These are phyloP conservation scores for Alternaria arbusti DNA, from an alignment of 2,329 filamentous ascomycete genomes.

Conservation along the genomic window DNA sequence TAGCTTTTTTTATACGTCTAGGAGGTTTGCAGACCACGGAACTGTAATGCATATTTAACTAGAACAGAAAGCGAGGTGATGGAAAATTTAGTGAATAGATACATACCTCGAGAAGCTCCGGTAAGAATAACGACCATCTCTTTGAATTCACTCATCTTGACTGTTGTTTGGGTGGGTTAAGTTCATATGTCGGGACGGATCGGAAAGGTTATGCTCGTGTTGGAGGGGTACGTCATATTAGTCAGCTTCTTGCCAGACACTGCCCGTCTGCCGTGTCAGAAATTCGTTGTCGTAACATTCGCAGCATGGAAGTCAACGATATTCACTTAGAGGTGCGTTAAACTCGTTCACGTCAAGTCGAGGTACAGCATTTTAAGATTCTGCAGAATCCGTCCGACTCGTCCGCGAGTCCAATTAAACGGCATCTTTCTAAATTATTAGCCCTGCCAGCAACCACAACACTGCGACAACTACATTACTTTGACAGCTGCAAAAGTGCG, in stretches of 20 bases:
- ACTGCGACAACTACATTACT: too few species aligned
- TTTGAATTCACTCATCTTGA: constrained; percentile 33
- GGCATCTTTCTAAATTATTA: too few species aligned
- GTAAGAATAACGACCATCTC: constrained; percentile 61
- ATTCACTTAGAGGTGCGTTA: too few species aligned
- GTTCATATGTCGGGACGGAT: not conserved
- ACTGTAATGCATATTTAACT: not conserved
- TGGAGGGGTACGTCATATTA: constrained; percentile 18
- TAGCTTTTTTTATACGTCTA: not conserved
- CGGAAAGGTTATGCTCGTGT: not conserved
- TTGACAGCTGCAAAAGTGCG: too few species aligned
- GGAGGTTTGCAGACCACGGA: not conserved
- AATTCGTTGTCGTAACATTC: too few species aligned
- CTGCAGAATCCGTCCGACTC: too few species aligned
- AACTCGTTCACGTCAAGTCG: too few species aligned
- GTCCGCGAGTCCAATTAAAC: too few species aligned
- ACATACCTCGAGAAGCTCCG: constrained; percentile 66
- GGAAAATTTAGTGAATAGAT: not conserved
- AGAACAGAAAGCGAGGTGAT: not conserved
- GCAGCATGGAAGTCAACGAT: too few species aligned
- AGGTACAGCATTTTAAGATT: too few species aligned
- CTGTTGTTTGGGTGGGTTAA: not conserved
- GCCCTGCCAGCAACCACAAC: too few species aligned
- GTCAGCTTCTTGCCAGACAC: constrained; percentile 4
- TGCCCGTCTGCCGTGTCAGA: too few species aligned